Conservation (phyloP, 768 basidiomycete genomes). For the Collybia mongolica region DNA sequence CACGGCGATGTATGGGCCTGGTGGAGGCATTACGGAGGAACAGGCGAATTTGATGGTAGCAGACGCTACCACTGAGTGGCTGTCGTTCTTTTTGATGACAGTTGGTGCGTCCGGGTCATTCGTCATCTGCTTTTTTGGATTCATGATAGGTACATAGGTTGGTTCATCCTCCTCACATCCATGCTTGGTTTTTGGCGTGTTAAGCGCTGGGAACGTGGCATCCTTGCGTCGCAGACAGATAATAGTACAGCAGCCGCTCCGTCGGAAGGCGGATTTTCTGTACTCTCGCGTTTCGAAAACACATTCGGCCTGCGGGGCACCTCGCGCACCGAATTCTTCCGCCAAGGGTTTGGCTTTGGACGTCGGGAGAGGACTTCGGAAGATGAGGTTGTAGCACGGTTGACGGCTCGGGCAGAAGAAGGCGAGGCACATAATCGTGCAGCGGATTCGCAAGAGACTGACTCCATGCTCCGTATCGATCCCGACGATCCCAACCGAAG, state of each 20-base stretch:
- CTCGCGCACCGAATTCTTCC: conserved; percentile 39
- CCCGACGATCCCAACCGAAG: conserved; percentile 41
- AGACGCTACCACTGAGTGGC: conserved; percentile 88
- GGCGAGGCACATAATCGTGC: conserved; percentile 18
- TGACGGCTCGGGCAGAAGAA: conserved; percentile 26
- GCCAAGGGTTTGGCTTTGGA: conserved; percentile 43
- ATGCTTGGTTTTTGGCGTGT: conserved; percentile 88
- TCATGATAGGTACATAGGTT: conserved; percentile 42
- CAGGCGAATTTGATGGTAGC: conserved; percentile 39
- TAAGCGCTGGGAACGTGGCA: conserved; percentile 83
- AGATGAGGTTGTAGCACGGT: conserved; percentile 23
- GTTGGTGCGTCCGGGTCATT: conserved; percentile 46
- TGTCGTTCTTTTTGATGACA: conserved; percentile 94
- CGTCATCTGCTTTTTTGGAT: neutral
- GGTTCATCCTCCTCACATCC: conserved; percentile 90
- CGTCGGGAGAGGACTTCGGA: conserved; percentile 19
- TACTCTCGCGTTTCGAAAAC: conserved; percentile 37
- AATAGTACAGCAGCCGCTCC: conserved; percentile 15
- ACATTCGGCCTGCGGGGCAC: conserved; percentile 38
- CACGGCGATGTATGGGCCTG: conserved; percentile 9
- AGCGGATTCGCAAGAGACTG: conserved; percentile 28
- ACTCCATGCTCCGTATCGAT: conserved; percentile 39
- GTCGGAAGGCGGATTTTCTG: conserved; percentile 9
- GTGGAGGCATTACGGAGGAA: conserved; percentile 25
- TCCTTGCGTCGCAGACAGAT: conserved; percentile 56